Evolutionary conservation across 768 basidiomycete species (phyloP).

Genomic region (Leccinum variicolor): DNA sequence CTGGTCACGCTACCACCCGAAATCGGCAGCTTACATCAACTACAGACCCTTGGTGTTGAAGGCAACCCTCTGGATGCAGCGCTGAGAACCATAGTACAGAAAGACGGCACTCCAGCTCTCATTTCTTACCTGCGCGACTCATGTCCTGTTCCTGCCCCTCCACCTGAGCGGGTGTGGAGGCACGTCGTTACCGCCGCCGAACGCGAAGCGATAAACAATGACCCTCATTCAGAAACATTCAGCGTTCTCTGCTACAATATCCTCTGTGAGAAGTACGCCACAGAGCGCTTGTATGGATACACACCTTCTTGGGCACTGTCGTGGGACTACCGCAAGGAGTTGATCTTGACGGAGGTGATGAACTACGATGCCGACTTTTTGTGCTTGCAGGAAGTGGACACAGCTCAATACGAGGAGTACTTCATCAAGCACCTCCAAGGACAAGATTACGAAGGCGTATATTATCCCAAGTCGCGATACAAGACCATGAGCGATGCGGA

Average conservation of each 20-base stretch:
- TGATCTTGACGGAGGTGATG: conserved; percentile 82
- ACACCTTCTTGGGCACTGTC: conserved; percentile 94
- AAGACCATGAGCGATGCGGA: conserved; percentile 91
- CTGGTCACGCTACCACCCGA: conserved; percentile 82
- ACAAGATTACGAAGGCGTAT: conserved; percentile 86
- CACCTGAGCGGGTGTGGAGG: conserved; percentile 80
- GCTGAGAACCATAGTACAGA: conserved; percentile 80
- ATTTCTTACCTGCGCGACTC: conserved; percentile 91
- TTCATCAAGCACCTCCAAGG: conserved; percentile 70
- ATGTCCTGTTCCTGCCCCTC: conserved; percentile 77
- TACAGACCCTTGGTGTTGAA: conserved; percentile 92
- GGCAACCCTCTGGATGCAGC: conserved; percentile 89
- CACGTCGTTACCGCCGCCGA: conserved; percentile 56
- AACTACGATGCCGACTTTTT: conserved; percentile 83
- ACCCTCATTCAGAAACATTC: conserved; percentile 72
- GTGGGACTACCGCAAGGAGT: conserved; percentile 93
- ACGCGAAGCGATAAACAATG: conserved; percentile 55
- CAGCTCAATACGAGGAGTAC: conserved; percentile 87
- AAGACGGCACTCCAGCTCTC: conserved; percentile 89
- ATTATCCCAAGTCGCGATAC: conserved; percentile 88
- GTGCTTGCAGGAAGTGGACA: conserved; percentile 95
- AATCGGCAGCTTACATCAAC: conserved; percentile 85
- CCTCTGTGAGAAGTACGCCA: conserved; percentile 87
- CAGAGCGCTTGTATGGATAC: conserved; percentile 88
- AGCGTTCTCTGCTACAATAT: conserved; percentile 91